phyloP scores from a whole-genome alignment of 768 basidiomycete genomes.

The Suillus subalutaceus region DNA sequence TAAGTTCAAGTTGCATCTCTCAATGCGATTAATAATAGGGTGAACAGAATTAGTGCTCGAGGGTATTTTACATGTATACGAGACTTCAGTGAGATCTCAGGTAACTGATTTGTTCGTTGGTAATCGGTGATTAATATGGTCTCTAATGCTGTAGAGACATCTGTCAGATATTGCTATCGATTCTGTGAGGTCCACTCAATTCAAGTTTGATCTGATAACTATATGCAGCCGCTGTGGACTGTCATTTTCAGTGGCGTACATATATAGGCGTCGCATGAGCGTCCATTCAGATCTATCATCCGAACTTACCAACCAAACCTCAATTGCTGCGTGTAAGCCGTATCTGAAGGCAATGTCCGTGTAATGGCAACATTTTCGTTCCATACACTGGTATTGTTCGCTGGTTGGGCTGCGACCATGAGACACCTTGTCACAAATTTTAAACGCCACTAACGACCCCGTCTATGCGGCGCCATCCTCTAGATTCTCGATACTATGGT shows the following conservation, averaged over 20 bases:
- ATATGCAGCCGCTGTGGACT: not conserved
- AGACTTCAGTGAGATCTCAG: not conserved
- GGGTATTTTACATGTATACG: too few species aligned
- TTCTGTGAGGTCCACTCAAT: not conserved
- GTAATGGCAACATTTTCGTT: not conserved
- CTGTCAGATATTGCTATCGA: not conserved
- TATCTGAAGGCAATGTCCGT: not conserved
- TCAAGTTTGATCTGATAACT: not conserved
- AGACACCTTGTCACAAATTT: too few species aligned
- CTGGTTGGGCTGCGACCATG: not conserved
- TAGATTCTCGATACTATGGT: not conserved
- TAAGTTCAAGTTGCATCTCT: not conserved
- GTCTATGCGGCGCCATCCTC: not conserved
- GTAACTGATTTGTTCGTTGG: not conserved
- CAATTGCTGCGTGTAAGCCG: not conserved
- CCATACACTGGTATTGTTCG: not conserved
- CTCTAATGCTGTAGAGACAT: not conserved
- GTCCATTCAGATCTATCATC: not conserved
- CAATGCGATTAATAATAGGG: not conserved
- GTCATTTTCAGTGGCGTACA: not conserved
- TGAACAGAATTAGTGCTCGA: not conserved
- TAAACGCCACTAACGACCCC: not conserved
- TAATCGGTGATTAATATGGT: not conserved
- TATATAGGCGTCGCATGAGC: not conserved
- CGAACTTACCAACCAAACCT: not conserved